Evolutionary conservation across 176 grass and related monocot species (phyloP).

Genomic region (Miscanthus lutarioriparius): DNA sequence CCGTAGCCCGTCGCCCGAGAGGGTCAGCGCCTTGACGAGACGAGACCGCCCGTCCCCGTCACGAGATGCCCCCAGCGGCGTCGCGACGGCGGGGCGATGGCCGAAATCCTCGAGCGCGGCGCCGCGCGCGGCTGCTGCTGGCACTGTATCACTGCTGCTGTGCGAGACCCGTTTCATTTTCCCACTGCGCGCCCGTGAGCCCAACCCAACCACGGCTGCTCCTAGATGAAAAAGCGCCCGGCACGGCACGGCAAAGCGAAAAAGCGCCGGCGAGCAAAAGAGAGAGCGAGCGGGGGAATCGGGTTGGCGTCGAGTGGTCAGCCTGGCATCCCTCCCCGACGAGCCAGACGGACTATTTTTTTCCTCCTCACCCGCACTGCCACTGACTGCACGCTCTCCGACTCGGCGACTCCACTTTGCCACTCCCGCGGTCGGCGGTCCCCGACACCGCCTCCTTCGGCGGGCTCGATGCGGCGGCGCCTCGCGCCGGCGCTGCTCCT

Average conservation of each 20-base stretch:
- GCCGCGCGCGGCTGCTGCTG: background rate
- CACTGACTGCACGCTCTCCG: slow-evolving; percentile 8
- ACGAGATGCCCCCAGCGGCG: background rate
- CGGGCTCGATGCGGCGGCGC: slow-evolving; percentile 12
- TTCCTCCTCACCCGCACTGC: background rate
- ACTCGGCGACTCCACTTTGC: background rate
- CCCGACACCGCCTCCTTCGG: background rate
- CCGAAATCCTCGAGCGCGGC: background rate
- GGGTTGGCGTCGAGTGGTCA: slow-evolving; percentile 28
- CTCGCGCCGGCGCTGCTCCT: background rate
- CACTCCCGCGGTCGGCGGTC: background rate
- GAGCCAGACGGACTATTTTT: background rate
- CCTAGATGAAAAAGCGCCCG: no score
- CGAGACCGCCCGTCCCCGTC: background rate
- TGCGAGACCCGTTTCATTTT: background rate
- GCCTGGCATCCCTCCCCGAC: slow-evolving; percentile 35
- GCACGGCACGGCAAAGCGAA: slow-evolving; percentile 30
- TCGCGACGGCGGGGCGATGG: background rate
- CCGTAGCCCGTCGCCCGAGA: background rate
- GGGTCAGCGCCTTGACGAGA: background rate
- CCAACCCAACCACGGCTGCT: background rate
- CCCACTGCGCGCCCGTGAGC: slow-evolving; percentile 26
- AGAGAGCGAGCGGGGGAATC: background rate
- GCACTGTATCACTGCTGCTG: background rate
- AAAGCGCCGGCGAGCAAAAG: background rate